Percentiles rank a stretch among this genome's conserved stretches.
Conservation (phyloP, 108 stramenopile species). For the Fragilariopsis cylindrus region DNA sequence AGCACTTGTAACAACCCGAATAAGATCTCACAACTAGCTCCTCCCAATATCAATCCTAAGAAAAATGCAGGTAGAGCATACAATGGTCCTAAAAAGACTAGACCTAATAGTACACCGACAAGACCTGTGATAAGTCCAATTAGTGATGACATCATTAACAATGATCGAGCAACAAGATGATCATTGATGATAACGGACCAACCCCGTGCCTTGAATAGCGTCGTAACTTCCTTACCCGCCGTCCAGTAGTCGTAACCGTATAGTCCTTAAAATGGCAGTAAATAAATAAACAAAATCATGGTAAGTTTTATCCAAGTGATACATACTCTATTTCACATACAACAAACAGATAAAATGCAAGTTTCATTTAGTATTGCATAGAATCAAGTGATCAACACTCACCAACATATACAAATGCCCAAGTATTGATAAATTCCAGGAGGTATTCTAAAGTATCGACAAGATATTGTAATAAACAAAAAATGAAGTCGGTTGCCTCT, state of each 20-base stretch:
- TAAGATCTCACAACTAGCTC: slow-evolving; percentile 48
- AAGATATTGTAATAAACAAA: slow-evolving; percentile 52
- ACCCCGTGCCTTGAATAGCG: slow-evolving; percentile 59
- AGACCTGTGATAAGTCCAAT: slow-evolving; percentile 61
- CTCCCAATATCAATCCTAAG: slow-evolving; percentile 28
- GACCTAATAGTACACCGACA: slow-evolving; percentile 25
- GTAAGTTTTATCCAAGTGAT: slow-evolving; percentile 1
- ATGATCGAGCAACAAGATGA: slow-evolving; percentile 46
- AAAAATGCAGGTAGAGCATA: slow-evolving; percentile 11
- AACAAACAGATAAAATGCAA: neutral
- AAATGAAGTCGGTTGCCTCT: slow-evolving; percentile 11
- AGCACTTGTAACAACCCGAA: slow-evolving; percentile 65
- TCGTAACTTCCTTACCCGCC: slow-evolving; percentile 62
- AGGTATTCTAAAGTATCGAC: slow-evolving; percentile 44
- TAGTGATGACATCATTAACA: slow-evolving; percentile 47
- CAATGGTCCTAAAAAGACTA: slow-evolving; percentile 4
- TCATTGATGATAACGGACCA: slow-evolving; percentile 70
- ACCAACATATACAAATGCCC: slow-evolving; percentile 55
- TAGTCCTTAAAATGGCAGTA: slow-evolving; percentile 45
- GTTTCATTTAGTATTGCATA: neutral
- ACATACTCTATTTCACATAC: neutral
- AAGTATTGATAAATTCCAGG: slow-evolving; percentile 62
- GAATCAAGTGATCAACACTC: neutral
- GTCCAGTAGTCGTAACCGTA: slow-evolving; percentile 75
- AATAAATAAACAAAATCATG: slow-evolving; percentile 30